Percentiles rank a stretch among this genome's conserved stretches.
phyloP scores from a whole-genome alignment of 306 rosid species.

The Canavalia ensiformis region DNA sequence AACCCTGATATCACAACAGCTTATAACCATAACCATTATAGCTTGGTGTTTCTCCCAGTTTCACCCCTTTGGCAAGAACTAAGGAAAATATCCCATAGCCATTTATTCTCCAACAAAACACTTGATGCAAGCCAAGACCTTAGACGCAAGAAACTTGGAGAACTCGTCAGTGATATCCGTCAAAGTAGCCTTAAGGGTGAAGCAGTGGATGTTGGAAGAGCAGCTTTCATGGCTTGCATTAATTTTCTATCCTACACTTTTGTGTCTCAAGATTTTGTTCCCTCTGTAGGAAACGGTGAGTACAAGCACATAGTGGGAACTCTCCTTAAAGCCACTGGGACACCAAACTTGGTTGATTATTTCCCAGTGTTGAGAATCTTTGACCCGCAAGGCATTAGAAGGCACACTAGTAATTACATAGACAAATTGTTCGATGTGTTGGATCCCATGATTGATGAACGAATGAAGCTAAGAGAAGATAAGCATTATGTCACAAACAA shows the following conservation, averaged over 20 bases:
- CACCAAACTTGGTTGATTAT: slow-evolving; percentile 59
- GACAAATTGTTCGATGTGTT: slow-evolving; percentile 36
- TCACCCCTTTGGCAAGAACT: slow-evolving; percentile 48
- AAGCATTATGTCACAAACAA: neutral
- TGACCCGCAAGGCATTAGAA: slow-evolving; percentile 56
- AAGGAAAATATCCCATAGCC: slow-evolving; percentile 37
- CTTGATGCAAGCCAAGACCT: slow-evolving; percentile 48
- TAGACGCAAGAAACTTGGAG: slow-evolving; percentile 45
- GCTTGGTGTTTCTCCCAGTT: slow-evolving; percentile 42
- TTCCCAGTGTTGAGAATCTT: slow-evolving; percentile 49
- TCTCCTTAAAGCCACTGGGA: slow-evolving; percentile 49
- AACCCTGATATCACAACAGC: slow-evolving; percentile 12
- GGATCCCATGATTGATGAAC: slow-evolving; percentile 37
- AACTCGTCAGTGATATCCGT: slow-evolving; percentile 43
- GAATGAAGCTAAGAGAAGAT: slow-evolving; percentile 40
- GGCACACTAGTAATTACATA: slow-evolving; percentile 20
- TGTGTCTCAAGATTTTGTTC: slow-evolving; percentile 58
- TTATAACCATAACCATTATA: slow-evolving; percentile 12
- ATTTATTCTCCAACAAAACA: slow-evolving; percentile 47
- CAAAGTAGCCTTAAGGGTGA: slow-evolving; percentile 29
- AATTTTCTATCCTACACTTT: slow-evolving; percentile 56
- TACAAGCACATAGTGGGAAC: slow-evolving; percentile 48
- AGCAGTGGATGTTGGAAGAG: slow-evolving; percentile 51
- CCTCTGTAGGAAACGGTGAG: slow-evolving; percentile 15
- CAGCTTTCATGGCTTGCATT: slow-evolving; percentile 50